These are phyloP conservation scores for Colletotrichum viniferum DNA, from an alignment of 2,329 filamentous ascomycete species.

Conservation along the genomic window DNA sequence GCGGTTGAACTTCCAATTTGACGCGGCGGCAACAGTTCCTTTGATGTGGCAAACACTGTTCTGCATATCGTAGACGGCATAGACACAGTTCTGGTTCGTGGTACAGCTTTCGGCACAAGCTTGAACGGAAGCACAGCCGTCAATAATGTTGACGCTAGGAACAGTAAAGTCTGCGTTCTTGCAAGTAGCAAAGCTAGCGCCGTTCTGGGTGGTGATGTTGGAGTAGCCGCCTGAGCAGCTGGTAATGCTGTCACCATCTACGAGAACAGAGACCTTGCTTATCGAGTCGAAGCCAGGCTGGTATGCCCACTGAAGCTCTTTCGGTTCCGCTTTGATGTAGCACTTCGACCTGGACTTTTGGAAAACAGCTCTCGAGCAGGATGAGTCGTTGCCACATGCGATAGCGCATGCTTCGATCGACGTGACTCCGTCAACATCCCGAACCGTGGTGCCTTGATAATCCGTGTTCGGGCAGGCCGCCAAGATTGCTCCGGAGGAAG, in stretches of 20 bases:
- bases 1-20: slow-evolving; percentile 20
- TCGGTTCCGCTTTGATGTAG: background rate
- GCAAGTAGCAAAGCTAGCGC: background rate
- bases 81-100: slow-evolving; percentile 7
- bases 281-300: background rate
- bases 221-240: background rate
- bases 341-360: background rate
- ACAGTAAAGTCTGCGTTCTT: slow-evolving; percentile 17
- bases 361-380: background rate
- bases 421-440: background rate
- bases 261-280: background rate
- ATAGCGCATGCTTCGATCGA: background rate
- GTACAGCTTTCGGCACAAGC: slow-evolving; percentile 19
- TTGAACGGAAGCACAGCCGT: slow-evolving; percentile 7
- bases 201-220: background rate
- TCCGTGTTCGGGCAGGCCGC: background rate
- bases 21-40: slow-evolving; percentile 1
- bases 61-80: slow-evolving; percentile 23
- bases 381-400: background rate
- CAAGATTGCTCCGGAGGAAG: fast-evolving
- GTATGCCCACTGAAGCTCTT: background rate
- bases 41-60: slow-evolving; percentile 26
- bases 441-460: background rate
- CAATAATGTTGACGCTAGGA: background rate
- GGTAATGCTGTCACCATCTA: background rate